phyloP scores from a whole-genome alignment of 2,329 filamentous ascomycete species.

The Colletotrichum chrysophilum region DNA sequence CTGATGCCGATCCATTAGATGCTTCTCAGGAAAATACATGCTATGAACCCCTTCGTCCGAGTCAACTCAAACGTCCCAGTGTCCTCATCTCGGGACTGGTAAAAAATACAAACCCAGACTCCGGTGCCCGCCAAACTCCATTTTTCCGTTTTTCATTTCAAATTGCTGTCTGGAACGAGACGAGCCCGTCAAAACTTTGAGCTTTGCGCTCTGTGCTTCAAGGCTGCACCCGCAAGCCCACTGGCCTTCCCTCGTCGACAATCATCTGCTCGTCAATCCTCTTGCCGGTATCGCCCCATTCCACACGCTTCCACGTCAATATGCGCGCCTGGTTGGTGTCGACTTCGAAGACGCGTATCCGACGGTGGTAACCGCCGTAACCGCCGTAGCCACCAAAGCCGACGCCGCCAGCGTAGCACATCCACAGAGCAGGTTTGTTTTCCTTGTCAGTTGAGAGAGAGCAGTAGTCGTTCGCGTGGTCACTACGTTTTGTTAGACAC shows the following conservation, averaged over 20 bases:
- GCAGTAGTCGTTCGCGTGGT: slow-evolving; percentile 98
- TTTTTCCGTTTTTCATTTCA: not conserved
- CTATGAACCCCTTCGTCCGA: not conserved
- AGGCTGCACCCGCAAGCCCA: slow-evolving; percentile 16
- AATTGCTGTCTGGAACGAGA: not conserved
- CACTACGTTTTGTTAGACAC: slow-evolving; percentile 49
- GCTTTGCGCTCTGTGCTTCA: not conserved
- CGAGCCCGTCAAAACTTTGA: not conserved
- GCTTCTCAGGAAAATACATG: slow-evolving; percentile 2
- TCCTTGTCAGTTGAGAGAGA: slow-evolving; percentile 66
- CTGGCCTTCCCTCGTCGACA: slow-evolving; percentile 63
- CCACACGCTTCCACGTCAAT: slow-evolving; percentile 89
- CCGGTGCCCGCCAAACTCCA: slow-evolving; percentile 8
- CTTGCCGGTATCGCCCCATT: slow-evolving; percentile 61
- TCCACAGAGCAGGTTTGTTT: slow-evolving; percentile 80
- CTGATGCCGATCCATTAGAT: not conserved
- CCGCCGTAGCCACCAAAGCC: slow-evolving; percentile 96
- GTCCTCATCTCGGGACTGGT: not conserved
- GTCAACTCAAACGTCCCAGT: not conserved
- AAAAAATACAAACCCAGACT: slow-evolving; percentile 1
- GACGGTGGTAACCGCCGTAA: slow-evolving; percentile 83
- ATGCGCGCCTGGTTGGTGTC: slow-evolving; percentile 91
- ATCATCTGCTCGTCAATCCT: slow-evolving; percentile 70
- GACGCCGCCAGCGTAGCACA: slow-evolving; percentile 94
- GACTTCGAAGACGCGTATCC: slow-evolving; percentile 88